A percentile compares a stretch with the other conserved stretches of the same genome.
phyloP scores from a whole-genome alignment of 1,284 basidiomycete genomes.

The Ceratobasidium sp. region DNA sequence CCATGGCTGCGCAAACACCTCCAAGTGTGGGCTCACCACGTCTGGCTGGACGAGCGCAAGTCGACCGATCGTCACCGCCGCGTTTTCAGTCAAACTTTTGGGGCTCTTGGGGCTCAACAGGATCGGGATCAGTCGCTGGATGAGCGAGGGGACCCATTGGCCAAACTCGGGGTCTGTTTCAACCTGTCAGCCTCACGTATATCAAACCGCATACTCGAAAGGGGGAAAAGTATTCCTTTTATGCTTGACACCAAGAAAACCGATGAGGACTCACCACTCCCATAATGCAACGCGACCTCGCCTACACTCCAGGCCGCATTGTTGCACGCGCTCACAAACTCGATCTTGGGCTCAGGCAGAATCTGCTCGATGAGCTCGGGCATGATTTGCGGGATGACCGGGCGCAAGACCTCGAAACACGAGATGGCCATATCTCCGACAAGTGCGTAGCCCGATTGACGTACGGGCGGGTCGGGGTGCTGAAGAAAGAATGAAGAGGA shows the following conservation, averaged over 20 bases:
- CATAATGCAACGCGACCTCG: conserved; percentile 92
- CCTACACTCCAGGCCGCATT: conserved; percentile 99
- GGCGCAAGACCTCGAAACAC: conserved; percentile 86
- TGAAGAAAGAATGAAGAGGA: conserved; percentile 48
- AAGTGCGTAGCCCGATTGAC: conserved; percentile 96
- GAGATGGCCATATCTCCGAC: conserved; percentile 98
- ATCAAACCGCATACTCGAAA: conserved; percentile 14
- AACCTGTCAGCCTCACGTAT: conserved; percentile 3
- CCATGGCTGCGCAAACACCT: conserved; percentile 95
- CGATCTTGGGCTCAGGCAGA: conserved; percentile 87
- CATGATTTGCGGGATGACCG: conserved; percentile 89
- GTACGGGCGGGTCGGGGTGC: conserved; percentile 93
- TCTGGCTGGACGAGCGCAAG: conserved; percentile 92
- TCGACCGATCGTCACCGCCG: conserved; percentile 98
- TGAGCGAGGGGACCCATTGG: conserved; percentile 88
- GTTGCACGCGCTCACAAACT: conserved; percentile 97
- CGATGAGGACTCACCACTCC: conserved; percentile 65
- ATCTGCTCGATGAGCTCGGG: conserved; percentile 90
- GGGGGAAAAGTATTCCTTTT: conserved; percentile 17
- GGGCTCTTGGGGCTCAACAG: conserved; percentile 90
- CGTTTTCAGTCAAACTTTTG: conserved; percentile 95
- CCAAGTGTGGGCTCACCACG: conserved; percentile 89
- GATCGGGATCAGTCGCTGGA: conserved; percentile 91
- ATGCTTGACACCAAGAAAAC: background rate
- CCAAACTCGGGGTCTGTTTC: conserved; percentile 81